Conservation (phyloP, 257 asterid species). For the Solanum corneliomulleri region DNA sequence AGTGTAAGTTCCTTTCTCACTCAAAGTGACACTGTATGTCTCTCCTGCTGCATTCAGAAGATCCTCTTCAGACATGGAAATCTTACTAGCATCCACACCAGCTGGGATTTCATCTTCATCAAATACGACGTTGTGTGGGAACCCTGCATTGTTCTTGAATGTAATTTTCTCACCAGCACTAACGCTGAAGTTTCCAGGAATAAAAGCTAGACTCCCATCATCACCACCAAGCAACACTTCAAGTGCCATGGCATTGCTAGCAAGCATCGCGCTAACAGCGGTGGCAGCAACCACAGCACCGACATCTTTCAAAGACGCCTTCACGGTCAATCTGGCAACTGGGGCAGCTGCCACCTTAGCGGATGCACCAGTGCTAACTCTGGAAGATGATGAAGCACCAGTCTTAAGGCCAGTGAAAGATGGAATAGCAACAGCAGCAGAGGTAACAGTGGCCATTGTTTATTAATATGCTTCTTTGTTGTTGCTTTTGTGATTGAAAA, state of each 20-base stretch:
- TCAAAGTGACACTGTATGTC: slow-evolving; percentile 47
- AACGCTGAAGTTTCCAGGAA: slow-evolving; percentile 38
- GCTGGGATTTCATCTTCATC: slow-evolving; percentile 72
- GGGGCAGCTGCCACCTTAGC: slow-evolving; percentile 12
- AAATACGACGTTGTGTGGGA: slow-evolving; percentile 88
- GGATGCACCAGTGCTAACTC: slow-evolving; percentile 5
- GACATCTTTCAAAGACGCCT: slow-evolving; percentile 56
- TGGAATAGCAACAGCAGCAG: slow-evolving; percentile 63
- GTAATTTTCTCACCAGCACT: slow-evolving; percentile 68
- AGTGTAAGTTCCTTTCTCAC: slow-evolving; percentile 68
- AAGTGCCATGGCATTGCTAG: slow-evolving; percentile 58
- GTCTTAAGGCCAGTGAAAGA: slow-evolving; percentile 64
- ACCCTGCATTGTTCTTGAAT: slow-evolving; percentile 73
- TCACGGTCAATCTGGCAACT: slow-evolving; percentile 25
- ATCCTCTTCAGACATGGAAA: slow-evolving; percentile 63
- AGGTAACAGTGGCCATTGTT: slow-evolving; percentile 56
- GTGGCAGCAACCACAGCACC: slow-evolving; percentile 60
- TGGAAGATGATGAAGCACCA: slow-evolving; percentile 17
- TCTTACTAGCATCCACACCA: slow-evolving; percentile 62
- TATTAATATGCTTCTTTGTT: not conserved
- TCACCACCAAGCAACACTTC: slow-evolving; percentile 52
- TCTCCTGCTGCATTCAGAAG: slow-evolving; percentile 61
- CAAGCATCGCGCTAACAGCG: slow-evolving; percentile 55
- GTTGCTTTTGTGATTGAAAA: not conserved
- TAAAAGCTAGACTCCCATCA: slow-evolving; percentile 46